Conservation (phyloP, 345 rosid genomes). For the Syzygium oleosum region DNA sequence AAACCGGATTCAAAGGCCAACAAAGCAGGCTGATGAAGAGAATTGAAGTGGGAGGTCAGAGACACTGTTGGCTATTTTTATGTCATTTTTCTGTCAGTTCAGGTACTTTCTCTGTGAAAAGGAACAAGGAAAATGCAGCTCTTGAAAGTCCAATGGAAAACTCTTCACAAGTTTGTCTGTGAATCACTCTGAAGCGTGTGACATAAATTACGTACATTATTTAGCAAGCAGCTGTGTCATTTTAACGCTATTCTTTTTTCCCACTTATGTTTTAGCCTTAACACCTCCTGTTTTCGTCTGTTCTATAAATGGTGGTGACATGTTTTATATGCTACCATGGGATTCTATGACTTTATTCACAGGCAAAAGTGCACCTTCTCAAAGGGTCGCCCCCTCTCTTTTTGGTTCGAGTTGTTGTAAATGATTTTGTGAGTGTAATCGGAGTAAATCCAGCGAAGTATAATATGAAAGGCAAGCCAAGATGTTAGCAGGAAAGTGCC, state of each 20-base stretch:
- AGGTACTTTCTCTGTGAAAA: neutral
- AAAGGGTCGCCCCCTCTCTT: neutral
- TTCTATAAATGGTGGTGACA: neutral
- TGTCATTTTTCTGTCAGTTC: neutral
- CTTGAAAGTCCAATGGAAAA: neutral
- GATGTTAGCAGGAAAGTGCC: too few species aligned
- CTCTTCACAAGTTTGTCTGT: neutral
- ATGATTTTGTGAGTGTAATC: neutral
- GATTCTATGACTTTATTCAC: neutral
- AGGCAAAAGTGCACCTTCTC: neutral
- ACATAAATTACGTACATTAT: neutral
- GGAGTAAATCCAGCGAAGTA: neutral
- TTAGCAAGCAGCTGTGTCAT: too few species aligned
- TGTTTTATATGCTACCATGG: neutral
- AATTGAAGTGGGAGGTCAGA: neutral
- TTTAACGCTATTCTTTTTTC: neutral
- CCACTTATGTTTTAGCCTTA: neutral
- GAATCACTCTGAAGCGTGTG: neutral
- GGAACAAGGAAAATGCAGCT: neutral
- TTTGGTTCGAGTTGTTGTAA: neutral
- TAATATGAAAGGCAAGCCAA: too few species aligned
- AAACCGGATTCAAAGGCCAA: slow-evolving; percentile 17
- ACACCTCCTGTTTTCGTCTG: neutral
- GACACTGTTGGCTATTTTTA: neutral
- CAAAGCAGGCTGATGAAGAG: slow-evolving; percentile 7